phyloP scores from a whole-genome alignment of 2,329 filamentous ascomycete species.

The Sclerotinia trifoliorum region DNA sequence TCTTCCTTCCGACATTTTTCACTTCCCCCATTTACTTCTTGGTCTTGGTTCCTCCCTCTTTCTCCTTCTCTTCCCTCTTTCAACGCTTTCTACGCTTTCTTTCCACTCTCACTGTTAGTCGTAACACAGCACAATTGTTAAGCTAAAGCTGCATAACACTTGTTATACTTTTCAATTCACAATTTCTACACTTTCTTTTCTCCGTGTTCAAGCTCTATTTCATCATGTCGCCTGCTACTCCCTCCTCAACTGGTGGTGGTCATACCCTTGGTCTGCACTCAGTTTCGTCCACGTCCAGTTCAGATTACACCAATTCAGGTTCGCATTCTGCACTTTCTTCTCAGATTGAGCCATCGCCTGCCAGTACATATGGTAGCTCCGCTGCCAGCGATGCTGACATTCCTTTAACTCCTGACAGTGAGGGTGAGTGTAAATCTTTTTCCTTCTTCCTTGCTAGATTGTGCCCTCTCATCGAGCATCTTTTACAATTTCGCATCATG shows the following conservation, averaged over 20 bases:
- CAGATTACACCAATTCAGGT: background rate
- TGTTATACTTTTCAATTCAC: background rate
- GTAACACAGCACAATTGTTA: background rate
- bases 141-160: background rate
- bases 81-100: background rate
- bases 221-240: slow-evolving; percentile 23
- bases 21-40: no score
- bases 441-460: background rate
- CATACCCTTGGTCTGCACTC: slow-evolving; percentile 11
- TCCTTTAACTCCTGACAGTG: slow-evolving; percentile 27
- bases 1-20: background rate
- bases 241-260: slow-evolving; percentile 5
- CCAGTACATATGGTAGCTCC: slow-evolving; percentile 34
- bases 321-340: slow-evolving; percentile 9
- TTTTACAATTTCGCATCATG: background rate
- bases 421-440: slow-evolving; percentile 28
- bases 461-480: background rate
- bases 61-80: background rate
- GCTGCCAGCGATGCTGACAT: slow-evolving; percentile 30
- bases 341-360: slow-evolving; percentile 31
- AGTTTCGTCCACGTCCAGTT: slow-evolving; percentile 3
- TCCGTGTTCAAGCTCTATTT: background rate
- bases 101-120: background rate
- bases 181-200: background rate
- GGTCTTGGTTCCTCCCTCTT: background rate